A percentile compares a stretch with the other conserved stretches of the same genome.
phyloP scores from a whole-genome alignment of 495 filamentous ascomycete genomes.

The Xylaria bambusicola region DNA sequence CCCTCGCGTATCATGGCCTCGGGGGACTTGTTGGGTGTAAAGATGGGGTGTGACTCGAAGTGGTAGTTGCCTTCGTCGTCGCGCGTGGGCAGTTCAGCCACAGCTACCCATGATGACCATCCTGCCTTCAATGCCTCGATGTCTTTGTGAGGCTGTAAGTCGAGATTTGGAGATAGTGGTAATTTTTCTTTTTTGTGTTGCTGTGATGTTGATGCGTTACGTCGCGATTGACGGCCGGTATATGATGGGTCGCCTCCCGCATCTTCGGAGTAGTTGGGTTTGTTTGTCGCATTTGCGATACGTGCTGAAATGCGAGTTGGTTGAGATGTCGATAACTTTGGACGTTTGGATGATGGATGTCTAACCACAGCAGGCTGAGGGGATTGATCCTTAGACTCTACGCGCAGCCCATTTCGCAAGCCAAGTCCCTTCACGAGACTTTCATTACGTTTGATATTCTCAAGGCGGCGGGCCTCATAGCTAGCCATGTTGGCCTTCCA shows the following conservation, averaged over 20 bases:
- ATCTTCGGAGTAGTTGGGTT: constrained; percentile 12
- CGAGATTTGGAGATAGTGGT: neutral
- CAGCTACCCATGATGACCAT: constrained; percentile 45
- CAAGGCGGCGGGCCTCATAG: constrained; percentile 56
- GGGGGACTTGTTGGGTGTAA: constrained; percentile 52
- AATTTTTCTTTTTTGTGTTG: neutral
- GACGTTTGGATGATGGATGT: constrained; percentile 22
- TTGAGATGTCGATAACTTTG: constrained; percentile 13
- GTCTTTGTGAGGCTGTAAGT: constrained; percentile 22
- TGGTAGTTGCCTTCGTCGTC: constrained; percentile 42
- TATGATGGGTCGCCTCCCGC: neutral
- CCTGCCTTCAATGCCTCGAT: constrained; percentile 33
- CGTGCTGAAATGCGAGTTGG: constrained; percentile 30
- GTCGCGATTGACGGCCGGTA: neutral
- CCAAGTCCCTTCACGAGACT: constrained; percentile 49
- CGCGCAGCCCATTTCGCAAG: constrained; percentile 16
- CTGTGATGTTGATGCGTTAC: neutral
- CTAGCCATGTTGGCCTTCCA: constrained; percentile 47
- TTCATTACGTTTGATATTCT: constrained; percentile 59
- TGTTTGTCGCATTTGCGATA: constrained; percentile 19
- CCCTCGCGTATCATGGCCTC: constrained; percentile 50
- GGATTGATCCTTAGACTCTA: neutral
- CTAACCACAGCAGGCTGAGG: neutral
- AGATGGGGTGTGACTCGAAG: constrained; percentile 42
- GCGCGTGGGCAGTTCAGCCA: constrained; percentile 37